A percentile compares a stretch with the other conserved stretches of the same genome.
phyloP scores from a whole-genome alignment of 805 yeast genomes.

The Candida silvicultrix region DNA sequence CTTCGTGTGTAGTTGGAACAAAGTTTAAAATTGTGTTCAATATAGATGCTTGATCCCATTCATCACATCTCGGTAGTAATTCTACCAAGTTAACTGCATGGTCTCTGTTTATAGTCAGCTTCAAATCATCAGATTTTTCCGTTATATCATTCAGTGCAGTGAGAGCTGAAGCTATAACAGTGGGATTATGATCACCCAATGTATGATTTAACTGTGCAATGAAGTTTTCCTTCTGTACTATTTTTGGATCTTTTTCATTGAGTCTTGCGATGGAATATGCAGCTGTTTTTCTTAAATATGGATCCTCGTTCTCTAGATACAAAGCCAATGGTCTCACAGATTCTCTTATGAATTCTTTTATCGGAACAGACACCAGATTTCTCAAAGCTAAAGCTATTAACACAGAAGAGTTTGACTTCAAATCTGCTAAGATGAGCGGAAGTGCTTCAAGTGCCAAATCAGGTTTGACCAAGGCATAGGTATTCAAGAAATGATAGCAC shows the following conservation, averaged over 20 bases:
- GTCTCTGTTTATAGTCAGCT: conserved; percentile 44
- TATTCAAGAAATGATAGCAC: conserved; percentile 59
- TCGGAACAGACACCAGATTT: conserved; percentile 55
- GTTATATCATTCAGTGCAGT: conserved; percentile 62
- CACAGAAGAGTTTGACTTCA: conserved; percentile 38
- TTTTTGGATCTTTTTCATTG: conserved; percentile 46
- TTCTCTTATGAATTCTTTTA: conserved; percentile 42
- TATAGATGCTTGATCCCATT: conserved; percentile 72
- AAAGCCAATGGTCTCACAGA: conserved; percentile 33
- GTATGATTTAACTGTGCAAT: conserved; percentile 43
- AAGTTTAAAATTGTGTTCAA: conserved; percentile 59
- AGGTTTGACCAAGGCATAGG: conserved; percentile 55
- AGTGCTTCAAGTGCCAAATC: conserved; percentile 49
- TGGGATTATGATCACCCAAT: conserved; percentile 49
- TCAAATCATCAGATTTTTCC: conserved; percentile 44
- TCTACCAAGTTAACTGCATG: conserved; percentile 39
- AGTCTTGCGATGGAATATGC: conserved; percentile 63
- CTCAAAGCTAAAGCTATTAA: conserved; percentile 57
- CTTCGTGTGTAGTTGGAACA: conserved; percentile 64
- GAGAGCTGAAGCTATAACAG: conserved; percentile 66
- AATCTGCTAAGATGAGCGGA: conserved; percentile 48
- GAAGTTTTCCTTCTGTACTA: conserved; percentile 37
- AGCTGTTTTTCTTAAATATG: conserved; percentile 63
- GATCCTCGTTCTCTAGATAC: conserved; percentile 40
- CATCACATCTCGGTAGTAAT: conserved; percentile 20